Evolutionary conservation across 768 basidiomycete species (phyloP).

Genomic region (Lentinula lateritia): DNA sequence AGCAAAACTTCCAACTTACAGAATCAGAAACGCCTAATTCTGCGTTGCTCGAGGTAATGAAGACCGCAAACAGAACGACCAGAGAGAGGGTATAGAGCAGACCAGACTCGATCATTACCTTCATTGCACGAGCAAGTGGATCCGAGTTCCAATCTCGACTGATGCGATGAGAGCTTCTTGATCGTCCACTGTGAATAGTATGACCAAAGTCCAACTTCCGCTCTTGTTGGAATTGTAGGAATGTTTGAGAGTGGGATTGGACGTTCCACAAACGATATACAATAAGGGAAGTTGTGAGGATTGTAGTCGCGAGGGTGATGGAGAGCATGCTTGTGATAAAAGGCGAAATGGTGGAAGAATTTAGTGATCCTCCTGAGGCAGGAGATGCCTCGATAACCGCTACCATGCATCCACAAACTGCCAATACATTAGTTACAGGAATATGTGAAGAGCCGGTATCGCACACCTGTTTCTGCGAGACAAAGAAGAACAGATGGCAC

Average conservation of each 20-base stretch:
- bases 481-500: constrained; percentile 25
- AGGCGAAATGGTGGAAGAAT: constrained; percentile 23
- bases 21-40: constrained; percentile 32
- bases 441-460: not conserved
- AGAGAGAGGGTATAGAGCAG: constrained; percentile 31
- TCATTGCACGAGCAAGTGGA: constrained; percentile 22
- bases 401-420: constrained; percentile 28
- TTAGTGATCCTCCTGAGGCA: constrained; percentile 20
- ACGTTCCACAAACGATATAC: constrained; percentile 31
- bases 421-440: not conserved
- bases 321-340: constrained; percentile 32
- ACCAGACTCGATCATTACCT: constrained; percentile 34
- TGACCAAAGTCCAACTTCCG: constrained; percentile 7
- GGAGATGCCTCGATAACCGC: constrained; percentile 23
- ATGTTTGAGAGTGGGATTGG: constrained; percentile 19
- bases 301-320: constrained; percentile 29
- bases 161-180: not conserved
- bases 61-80: constrained; percentile 27
- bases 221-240: constrained; percentile 3
- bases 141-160: not conserved
- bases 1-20: constrained; percentile 18
- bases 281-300: constrained; percentile 32
- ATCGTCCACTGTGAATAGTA: not conserved
- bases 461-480: constrained; percentile 29
- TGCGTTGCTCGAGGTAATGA: constrained; percentile 29